Percentiles rank a stretch among this genome's conserved stretches.
These are phyloP conservation scores for Crotalaria pallida DNA, from an alignment of 306 rosid species.

Conservation along the genomic window DNA sequence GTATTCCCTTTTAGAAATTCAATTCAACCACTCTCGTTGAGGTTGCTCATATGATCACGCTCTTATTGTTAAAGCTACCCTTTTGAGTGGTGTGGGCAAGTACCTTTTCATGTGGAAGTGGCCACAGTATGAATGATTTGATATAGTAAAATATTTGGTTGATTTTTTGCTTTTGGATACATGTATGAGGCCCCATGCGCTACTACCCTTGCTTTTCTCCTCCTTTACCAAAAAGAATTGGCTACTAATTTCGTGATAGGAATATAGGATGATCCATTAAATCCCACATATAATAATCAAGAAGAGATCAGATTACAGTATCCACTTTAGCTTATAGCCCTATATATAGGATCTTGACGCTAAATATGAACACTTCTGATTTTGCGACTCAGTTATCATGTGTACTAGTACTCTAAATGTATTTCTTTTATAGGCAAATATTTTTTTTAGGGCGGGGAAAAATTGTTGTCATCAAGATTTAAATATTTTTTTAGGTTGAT, in stretches of 20 bases:
- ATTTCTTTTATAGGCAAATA: no score
- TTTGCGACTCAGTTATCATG: neutral
- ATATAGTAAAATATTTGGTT: conserved; percentile 19
- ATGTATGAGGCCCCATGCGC: neutral
- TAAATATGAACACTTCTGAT: no score
- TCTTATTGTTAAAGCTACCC: conserved; percentile 12
- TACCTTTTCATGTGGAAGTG: conserved; percentile 28
- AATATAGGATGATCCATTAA: no score
- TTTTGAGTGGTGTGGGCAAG: conserved; percentile 18
- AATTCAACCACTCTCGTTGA: neutral
- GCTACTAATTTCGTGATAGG: neutral
- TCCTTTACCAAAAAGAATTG: conserved; percentile 9
- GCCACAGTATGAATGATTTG: neutral
- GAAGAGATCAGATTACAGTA: no score
- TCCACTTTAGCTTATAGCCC: neutral
- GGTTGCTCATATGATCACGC: neutral
- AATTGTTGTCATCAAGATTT: no score
- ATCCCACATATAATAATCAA: neutral
- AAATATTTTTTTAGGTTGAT: no score
- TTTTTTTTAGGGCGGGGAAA: no score
- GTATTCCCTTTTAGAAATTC: neutral
- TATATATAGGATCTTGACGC: neutral
- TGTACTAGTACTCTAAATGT: no score
- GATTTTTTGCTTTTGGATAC: neutral
- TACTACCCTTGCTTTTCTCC: neutral